Evolutionary conservation across 345 rosid species (phyloP).

Genomic region (Stellera chamaejasme): DNA sequence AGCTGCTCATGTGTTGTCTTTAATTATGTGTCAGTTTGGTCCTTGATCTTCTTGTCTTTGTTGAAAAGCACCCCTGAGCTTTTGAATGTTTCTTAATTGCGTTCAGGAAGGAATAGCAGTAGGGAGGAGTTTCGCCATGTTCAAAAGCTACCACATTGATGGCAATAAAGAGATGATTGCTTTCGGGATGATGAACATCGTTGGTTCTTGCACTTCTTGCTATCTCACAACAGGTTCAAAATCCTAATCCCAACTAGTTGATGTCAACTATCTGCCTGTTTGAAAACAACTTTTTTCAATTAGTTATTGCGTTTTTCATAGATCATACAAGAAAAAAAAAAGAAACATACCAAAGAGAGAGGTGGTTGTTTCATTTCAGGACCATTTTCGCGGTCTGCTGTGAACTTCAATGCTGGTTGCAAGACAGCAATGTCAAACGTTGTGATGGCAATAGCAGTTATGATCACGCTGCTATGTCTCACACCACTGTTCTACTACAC

Average conservation of each 20-base stretch:
- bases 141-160: slow-evolving; percentile 80
- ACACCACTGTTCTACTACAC: slow-evolving; percentile 81
- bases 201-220: slow-evolving; percentile 84
- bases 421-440: slow-evolving; percentile 84
- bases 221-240: slow-evolving; percentile 68
- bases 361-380: slow-evolving; percentile 39
- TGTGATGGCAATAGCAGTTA: slow-evolving; percentile 74
- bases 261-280: too few species aligned
- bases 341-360: too few species aligned
- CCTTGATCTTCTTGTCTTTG: neutral
- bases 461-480: slow-evolving; percentile 53
- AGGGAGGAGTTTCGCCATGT: slow-evolving; percentile 89
- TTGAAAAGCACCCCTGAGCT: neutral
- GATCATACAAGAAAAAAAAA: too few species aligned
- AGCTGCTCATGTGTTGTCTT: slow-evolving; percentile 7
- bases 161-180: slow-evolving; percentile 98
- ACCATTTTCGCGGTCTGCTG: slow-evolving; percentile 84
- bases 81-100: neutral
- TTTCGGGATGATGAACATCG: slow-evolving; percentile 78
- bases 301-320: too few species aligned
- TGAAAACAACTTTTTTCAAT: too few species aligned
- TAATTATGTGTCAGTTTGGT: neutral
- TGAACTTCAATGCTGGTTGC: slow-evolving; percentile 93
- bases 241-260: too few species aligned
- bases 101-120: slow-evolving; percentile 92